Conservation (phyloP, 2,329 filamentous ascomycete genomes). For the Penicillium frequentans region DNA sequence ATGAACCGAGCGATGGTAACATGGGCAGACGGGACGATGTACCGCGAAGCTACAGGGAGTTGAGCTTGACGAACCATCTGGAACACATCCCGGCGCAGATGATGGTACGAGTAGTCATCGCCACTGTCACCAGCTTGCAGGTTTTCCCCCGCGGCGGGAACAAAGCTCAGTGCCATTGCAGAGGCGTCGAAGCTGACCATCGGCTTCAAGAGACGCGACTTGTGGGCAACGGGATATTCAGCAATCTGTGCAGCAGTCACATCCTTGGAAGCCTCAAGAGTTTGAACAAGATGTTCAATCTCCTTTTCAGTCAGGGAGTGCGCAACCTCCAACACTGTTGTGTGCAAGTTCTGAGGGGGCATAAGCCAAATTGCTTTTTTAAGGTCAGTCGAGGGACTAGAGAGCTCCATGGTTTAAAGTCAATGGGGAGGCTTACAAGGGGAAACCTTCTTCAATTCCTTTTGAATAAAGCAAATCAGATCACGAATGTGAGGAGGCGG, state of each 20-base stretch:
- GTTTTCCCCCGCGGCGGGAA: constrained; percentile 70
- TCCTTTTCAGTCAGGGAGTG: constrained; percentile 72
- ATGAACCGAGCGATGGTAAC: constrained; percentile 82
- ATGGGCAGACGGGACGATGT: constrained; percentile 87
- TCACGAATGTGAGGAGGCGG: constrained; percentile 68
- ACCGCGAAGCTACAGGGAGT: constrained; percentile 70
- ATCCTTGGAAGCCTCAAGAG: constrained; percentile 40
- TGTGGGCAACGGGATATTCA: constrained; percentile 64
- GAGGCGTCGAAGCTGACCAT: constrained; percentile 79
- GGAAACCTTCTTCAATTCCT: constrained; percentile 60
- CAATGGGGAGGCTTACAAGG: constrained; percentile 59
- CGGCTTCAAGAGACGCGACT: constrained; percentile 75
- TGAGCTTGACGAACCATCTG: constrained; percentile 60
- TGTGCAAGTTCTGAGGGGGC: constrained; percentile 74
- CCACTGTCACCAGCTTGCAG: constrained; percentile 50
- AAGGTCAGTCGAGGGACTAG: background rate
- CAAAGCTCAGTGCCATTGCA: constrained; percentile 79
- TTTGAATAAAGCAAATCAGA: constrained; percentile 68
- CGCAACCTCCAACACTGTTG: constrained; percentile 79
- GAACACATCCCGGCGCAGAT: constrained; percentile 77
- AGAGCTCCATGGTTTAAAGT: too few relatives aligned
- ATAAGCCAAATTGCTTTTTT: constrained; percentile 77
- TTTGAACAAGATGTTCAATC: constrained; percentile 63
- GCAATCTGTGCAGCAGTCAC: constrained; percentile 49
- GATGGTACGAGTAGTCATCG: constrained; percentile 74